Percentiles rank a stretch among this genome's conserved stretches.
Conservation (phyloP, 805 yeast species). For the Debaryomyces prosopidis region DNA sequence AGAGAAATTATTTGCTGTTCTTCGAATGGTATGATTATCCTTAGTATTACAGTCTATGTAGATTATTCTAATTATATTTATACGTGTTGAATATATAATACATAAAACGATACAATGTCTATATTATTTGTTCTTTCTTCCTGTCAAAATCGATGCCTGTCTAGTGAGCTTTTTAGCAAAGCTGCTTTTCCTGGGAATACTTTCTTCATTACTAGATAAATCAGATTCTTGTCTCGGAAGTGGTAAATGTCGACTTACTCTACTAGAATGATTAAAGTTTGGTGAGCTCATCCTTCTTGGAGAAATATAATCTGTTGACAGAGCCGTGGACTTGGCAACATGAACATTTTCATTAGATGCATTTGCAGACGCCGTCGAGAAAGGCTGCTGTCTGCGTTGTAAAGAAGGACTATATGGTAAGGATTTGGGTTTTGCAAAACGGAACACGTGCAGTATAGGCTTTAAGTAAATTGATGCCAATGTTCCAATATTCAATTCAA, state of each 20-base stretch:
- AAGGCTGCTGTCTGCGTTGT: slow-evolving; percentile 19
- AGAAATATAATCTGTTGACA: not conserved
- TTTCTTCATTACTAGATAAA: slow-evolving; percentile 12
- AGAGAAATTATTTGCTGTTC: too few species aligned
- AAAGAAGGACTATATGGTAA: slow-evolving; percentile 50
- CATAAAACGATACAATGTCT: not conserved
- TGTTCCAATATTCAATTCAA: slow-evolving; percentile 79
- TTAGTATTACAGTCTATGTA: slow-evolving; percentile 1
- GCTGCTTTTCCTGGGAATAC: slow-evolving; percentile 19
- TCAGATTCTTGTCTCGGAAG: slow-evolving; percentile 21
- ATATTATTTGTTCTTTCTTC: slow-evolving; percentile 14
- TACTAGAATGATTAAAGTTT: slow-evolving; percentile 4
- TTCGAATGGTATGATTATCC: too few species aligned
- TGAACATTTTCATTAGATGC: not conserved
- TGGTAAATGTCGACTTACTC: slow-evolving; percentile 7
- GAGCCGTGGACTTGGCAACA: slow-evolving; percentile 1
- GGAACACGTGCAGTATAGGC: slow-evolving; percentile 79
- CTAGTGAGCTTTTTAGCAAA: slow-evolving; percentile 34
- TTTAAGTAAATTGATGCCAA: slow-evolving; percentile 82
- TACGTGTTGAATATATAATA: slow-evolving; percentile 3
- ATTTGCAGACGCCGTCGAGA: slow-evolving; percentile 4
- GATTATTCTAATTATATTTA: not conserved
- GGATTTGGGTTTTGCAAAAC: slow-evolving; percentile 54
- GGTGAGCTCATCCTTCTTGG: slow-evolving; percentile 3
- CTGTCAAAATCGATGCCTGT: slow-evolving; percentile 32